phyloP scores from a whole-genome alignment of 345 rosid species.

The Lenwebbia sp. region DNA sequence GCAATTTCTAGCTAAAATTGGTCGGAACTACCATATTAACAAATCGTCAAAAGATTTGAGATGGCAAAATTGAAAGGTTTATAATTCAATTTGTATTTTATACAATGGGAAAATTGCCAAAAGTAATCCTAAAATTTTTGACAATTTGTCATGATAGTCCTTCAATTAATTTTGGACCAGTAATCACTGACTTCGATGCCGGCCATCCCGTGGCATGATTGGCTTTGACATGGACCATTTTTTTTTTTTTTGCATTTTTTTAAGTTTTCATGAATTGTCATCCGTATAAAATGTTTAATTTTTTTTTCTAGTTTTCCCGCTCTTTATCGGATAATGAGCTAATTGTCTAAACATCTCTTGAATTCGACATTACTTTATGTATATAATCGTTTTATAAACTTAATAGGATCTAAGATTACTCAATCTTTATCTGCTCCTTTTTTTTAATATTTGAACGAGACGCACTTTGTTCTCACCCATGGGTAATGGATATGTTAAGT shows the following conservation, averaged over 20 bases:
- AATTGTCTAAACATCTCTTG: background rate
- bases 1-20: background rate
- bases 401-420: background rate
- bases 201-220: rapidly evolving
- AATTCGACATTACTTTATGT: background rate
- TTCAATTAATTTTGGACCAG: background rate
- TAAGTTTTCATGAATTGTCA: background rate
- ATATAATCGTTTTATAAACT: background rate
- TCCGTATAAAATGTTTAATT: rapidly evolving
- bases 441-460: background rate
- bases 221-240: rapidly evolving
- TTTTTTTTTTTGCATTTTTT: background rate
- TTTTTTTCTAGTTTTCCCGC: background rate
- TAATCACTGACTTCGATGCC: rapidly evolving
- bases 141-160: rapidly evolving
- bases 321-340: background rate
- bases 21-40: rapidly evolving
- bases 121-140: background rate
- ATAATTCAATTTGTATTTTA: rapidly evolving
- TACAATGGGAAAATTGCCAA: background rate
- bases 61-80: background rate
- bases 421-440: background rate
- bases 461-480: background rate
- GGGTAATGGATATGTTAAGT: background rate
- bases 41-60: background rate